Evolutionary conservation across 78 protist species (phyloP).

Genomic region (Creolimax fragrantissima): DNA sequence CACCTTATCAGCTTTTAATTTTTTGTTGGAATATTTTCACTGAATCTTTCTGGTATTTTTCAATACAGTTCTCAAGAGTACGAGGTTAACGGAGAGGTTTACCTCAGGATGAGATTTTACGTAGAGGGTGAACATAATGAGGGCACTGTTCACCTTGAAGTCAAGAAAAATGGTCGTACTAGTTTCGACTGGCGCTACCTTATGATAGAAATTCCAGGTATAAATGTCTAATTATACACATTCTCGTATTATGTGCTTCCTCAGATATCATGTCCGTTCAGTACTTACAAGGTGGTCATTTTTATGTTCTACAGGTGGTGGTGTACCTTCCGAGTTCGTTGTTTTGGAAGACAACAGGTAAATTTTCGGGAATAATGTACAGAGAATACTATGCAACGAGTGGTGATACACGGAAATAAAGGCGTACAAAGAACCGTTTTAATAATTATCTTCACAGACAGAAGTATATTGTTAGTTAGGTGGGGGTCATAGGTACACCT

Average conservation of each 20-base stretch:
- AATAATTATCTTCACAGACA: too few species aligned
- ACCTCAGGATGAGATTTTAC: conserved; percentile 5
- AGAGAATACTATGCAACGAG: too few species aligned
- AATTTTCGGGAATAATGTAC: too few species aligned
- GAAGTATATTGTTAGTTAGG: too few species aligned
- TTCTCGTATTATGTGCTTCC: not conserved
- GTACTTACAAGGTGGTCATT: not conserved
- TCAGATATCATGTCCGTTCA: not conserved
- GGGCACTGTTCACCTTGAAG: conserved; percentile 23
- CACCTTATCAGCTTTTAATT: not conserved
- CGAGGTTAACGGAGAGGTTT: conserved; percentile 18
- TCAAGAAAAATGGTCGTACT: not conserved
- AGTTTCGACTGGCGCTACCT: conserved; percentile 13
- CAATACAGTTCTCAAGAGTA: not conserved
- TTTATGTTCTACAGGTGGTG: not conserved
- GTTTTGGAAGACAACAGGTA: not conserved
- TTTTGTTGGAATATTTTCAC: not conserved
- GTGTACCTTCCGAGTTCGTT: conserved; percentile 1
- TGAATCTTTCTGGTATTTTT: not conserved
- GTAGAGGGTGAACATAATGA: not conserved
- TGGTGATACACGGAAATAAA: too few species aligned
- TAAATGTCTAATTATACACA: not conserved
- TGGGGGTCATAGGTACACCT: too few species aligned
- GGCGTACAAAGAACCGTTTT: too few species aligned
- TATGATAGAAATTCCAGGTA: conserved; percentile 7